Conservation (phyloP, 2,329 filamentous ascomycete species). For the Seiridium unicorne region DNA sequence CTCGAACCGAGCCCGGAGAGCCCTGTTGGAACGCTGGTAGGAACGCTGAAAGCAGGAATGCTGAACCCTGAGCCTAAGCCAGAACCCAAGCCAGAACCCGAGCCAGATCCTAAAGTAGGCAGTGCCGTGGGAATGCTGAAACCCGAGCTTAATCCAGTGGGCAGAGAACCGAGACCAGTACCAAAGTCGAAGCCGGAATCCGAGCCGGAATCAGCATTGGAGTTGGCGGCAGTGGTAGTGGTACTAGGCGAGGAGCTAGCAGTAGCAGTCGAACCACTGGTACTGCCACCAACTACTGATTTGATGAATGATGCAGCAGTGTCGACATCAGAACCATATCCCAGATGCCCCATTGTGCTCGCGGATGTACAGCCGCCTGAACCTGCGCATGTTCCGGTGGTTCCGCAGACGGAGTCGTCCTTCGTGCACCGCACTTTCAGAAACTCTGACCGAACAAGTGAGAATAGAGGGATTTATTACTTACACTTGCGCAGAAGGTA, state of each 20-base stretch:
- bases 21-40: not conserved
- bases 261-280: not conserved
- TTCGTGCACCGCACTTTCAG: not conserved
- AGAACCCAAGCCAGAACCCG: conserved; percentile 38
- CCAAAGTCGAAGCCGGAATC: not conserved
- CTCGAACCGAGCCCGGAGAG: not conserved
- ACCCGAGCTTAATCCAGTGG: not conserved
- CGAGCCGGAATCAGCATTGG: not conserved
- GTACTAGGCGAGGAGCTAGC: not conserved
- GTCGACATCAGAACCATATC: conserved; percentile 12
- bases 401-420: conserved; percentile 9
- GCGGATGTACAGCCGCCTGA: conserved; percentile 8
- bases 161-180: too few relatives aligned
- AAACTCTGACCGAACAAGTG: not conserved
- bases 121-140: conserved; percentile 10
- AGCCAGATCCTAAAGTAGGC: conserved; percentile 43
- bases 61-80: conserved; percentile 29
- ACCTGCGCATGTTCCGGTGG: conserved; percentile 5
- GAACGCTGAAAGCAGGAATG: not conserved
- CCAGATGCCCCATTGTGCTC: conserved; percentile 10
- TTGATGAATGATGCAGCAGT: conserved; percentile 14
- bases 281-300: not conserved
- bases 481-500: conserved; percentile 13
- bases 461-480: not conserved
- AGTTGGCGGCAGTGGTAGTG: not conserved